Conservation (phyloP, 177 flowering plant genomes). For the Vitis hybrid region DNA sequence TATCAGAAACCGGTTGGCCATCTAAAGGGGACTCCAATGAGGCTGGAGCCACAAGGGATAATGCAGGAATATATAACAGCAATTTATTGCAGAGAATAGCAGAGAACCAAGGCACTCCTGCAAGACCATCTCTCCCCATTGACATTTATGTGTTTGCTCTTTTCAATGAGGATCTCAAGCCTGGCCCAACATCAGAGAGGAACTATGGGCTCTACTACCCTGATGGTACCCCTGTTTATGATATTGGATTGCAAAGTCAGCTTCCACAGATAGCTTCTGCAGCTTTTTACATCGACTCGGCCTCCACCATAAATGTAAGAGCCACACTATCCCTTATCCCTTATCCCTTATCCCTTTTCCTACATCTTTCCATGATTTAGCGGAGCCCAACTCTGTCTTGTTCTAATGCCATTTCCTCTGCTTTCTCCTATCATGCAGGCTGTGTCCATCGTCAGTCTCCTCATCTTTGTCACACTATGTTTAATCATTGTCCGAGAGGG, state of each 20-base stretch:
- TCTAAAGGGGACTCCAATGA: conserved; percentile 81
- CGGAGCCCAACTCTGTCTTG: background rate
- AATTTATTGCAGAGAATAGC: conserved; percentile 56
- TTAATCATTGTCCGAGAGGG: conserved; percentile 27
- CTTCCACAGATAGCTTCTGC: conserved; percentile 45
- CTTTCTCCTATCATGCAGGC: conserved; percentile 28
- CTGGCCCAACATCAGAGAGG: conserved; percentile 90
- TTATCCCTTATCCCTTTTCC: background rate
- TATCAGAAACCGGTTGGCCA: conserved; percentile 99
- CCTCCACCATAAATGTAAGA: conserved; percentile 22
- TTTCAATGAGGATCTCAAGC: conserved; percentile 86
- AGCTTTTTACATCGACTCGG: conserved; percentile 7
- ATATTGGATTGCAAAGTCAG: conserved; percentile 60
- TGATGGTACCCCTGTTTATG: conserved; percentile 70
- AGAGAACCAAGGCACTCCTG: conserved; percentile 73
- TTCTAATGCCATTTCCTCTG: background rate
- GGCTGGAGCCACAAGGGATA: conserved; percentile 72
- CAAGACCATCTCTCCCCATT: conserved; percentile 63
- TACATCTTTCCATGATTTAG: background rate
- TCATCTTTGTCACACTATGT: conserved; percentile 21
- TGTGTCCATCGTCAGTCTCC: conserved; percentile 12
- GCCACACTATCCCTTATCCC: background rate
- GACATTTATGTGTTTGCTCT: conserved; percentile 81
- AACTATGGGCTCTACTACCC: conserved; percentile 90
- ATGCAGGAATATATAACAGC: conserved; percentile 76